Conservation (phyloP, 1,284 basidiomycete species). For the Chondrostereum purpureum region DNA sequence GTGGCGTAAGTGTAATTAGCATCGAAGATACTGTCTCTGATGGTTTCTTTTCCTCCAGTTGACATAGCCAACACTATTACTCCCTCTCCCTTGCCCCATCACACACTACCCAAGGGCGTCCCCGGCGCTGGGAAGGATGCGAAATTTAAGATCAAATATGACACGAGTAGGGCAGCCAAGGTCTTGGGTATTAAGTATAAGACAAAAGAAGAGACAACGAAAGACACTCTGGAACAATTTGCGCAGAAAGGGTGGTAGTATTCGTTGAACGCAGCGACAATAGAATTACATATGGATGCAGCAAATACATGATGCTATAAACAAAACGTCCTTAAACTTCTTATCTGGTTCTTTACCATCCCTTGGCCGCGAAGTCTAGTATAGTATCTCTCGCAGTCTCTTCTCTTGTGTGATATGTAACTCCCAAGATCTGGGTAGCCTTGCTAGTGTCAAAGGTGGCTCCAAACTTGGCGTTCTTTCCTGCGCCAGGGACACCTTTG, state of each 20-base stretch:
- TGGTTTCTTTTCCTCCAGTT: background rate
- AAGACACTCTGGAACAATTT: conserved; percentile 26
- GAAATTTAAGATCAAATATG: conserved; percentile 5
- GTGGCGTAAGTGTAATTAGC: conserved; percentile 16
- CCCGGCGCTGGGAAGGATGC: conserved; percentile 3
- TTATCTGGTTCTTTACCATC: too few relatives aligned
- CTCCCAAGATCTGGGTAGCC: conserved; percentile 34
- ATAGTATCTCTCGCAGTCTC: conserved; percentile 35
- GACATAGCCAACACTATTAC: background rate
- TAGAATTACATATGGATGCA: too few relatives aligned
- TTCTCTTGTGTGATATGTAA: conserved; percentile 29
- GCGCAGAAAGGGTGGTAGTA: conserved; percentile 21
- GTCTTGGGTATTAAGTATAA: conserved; percentile 33
- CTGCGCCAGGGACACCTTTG: conserved; percentile 24
- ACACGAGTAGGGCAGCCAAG: conserved; percentile 23
- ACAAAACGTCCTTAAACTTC: too few relatives aligned
- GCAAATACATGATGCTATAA: too few relatives aligned
- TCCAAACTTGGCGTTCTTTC: conserved; percentile 21
- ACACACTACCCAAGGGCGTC: conserved; percentile 8
- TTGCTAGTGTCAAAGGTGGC: conserved; percentile 27
- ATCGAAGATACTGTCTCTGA: background rate
- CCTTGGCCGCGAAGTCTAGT: conserved; percentile 31
- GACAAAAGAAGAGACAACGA: conserved; percentile 24
- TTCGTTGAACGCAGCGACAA: background rate
- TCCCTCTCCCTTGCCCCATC: background rate